Conservation (phyloP, 345 rosid genomes). For the Salix viminalis region DNA sequence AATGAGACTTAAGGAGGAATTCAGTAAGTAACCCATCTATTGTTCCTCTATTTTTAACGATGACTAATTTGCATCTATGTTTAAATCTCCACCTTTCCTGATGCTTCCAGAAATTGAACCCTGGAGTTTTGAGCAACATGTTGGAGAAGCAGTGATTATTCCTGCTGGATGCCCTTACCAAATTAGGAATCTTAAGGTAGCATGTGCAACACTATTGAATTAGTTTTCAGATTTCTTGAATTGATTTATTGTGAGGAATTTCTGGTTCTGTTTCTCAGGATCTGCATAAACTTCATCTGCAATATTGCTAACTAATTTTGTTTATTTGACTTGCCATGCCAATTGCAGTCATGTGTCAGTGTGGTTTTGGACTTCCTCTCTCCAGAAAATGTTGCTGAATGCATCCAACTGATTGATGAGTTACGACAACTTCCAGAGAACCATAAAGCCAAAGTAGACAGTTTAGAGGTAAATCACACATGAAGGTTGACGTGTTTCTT, state of each 20-base stretch:
- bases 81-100: constrained; percentile 1
- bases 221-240: not conserved
- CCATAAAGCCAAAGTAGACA: constrained; percentile 58
- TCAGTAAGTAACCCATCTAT: constrained; percentile 43
- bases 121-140: constrained; percentile 87
- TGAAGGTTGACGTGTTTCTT: not conserved
- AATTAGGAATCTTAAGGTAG: constrained; percentile 75
- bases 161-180: constrained; percentile 98
- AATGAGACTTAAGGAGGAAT: constrained; percentile 80
- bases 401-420: constrained; percentile 60
- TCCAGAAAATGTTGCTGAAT: constrained; percentile 65
- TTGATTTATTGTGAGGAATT: not conserved
- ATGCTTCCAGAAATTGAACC: constrained; percentile 71
- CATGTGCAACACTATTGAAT: not conserved
- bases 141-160: constrained; percentile 88
- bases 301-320: constrained; percentile 1
- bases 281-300: not conserved
- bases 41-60: not conserved
- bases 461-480: constrained; percentile 52
- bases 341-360: constrained; percentile 78
- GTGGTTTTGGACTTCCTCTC: constrained; percentile 85
- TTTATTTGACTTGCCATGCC: constrained; percentile 5
- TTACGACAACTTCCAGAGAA: constrained; percentile 64
- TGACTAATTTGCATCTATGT: not conserved
- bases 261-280: not conserved